Evolutionary conservation across 2,329 filamentous ascomycete genomes (phyloP).

Genomic region (Aureobasidium sp.): DNA sequence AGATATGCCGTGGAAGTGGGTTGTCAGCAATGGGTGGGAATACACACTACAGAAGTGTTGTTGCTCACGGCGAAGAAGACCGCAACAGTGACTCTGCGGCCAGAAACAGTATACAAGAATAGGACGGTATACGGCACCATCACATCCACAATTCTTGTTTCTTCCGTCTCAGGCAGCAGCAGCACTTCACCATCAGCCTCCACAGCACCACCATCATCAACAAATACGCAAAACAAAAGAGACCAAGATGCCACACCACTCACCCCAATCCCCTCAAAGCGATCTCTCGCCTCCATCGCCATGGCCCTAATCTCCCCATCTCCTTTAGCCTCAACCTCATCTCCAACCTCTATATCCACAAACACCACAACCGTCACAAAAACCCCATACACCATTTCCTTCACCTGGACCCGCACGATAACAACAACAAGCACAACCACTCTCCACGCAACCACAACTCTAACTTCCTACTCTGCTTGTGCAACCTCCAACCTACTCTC

Average conservation of each 20-base stretch:
- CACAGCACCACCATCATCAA: too few relatives aligned
- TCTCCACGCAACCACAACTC: not conserved
- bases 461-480: not conserved
- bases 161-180: too few relatives aligned
- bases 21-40: not conserved
- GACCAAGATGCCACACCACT: too few relatives aligned
- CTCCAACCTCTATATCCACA: not conserved
- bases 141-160: not conserved
- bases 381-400: slow-evolving; percentile 7
- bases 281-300: too few relatives aligned
- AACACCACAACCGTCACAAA: not conserved
- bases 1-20: not conserved
- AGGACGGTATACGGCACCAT: not conserved
- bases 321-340: not conserved
- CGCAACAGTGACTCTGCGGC: not conserved
- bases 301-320: not conserved
- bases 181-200: not conserved
- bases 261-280: not conserved
- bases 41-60: not conserved
- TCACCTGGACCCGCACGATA: not conserved
- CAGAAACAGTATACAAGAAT: not conserved
- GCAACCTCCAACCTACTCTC: not conserved
- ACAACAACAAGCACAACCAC: not conserved
- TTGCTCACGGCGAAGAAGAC: not conserved
- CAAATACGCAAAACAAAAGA: too few relatives aligned